Conservation (phyloP, 345 rosid species). For the Citrus hindsii region DNA sequence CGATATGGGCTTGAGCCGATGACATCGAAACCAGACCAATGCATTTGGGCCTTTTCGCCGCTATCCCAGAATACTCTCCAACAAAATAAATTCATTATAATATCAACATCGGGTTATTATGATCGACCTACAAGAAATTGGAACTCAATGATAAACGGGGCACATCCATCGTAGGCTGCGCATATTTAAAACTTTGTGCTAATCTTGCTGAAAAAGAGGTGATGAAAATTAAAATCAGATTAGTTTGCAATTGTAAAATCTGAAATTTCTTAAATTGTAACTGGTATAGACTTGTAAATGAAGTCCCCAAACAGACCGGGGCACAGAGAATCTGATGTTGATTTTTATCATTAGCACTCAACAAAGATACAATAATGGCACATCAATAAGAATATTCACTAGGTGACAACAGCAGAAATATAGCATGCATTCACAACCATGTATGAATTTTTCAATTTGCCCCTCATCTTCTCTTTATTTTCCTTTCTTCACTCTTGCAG, state of each 20-base stretch:
- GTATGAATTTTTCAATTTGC: constrained; percentile 68
- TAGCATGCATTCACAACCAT: constrained; percentile 32
- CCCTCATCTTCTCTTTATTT: constrained; percentile 74
- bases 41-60: no score
- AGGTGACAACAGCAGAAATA: constrained; percentile 27
- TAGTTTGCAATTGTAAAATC: not conserved
- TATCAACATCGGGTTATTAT: no score
- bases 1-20: not conserved
- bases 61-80: no score
- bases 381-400: not conserved
- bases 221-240: no score
- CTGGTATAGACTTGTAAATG: not conserved
- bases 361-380: not conserved
- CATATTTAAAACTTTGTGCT: no score
- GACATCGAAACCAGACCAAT: no score
- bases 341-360: not conserved
- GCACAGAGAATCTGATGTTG: not conserved
- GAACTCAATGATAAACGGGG: no score
- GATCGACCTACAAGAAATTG: no score
- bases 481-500: constrained; percentile 73
- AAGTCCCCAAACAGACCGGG: not conserved
- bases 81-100: no score
- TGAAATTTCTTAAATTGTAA: not conserved
- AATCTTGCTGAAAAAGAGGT: no score
- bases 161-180: no score